Evolutionary conservation across 2,329 filamentous ascomycete genomes (phyloP).

Genomic region (Clonostachys chloroleuca): DNA sequence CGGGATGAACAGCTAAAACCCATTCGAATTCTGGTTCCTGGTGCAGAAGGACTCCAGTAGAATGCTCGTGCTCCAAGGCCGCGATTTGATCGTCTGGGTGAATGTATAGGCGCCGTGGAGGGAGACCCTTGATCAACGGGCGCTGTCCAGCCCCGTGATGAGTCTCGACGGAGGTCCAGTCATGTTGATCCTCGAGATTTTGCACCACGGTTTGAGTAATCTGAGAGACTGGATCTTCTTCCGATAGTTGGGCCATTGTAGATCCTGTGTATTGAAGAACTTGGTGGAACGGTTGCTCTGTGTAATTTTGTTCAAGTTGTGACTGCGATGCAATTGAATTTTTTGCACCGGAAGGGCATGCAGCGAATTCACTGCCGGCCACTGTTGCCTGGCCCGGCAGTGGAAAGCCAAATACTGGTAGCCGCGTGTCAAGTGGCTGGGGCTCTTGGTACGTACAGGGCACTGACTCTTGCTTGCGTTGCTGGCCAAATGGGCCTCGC

Average conservation of each 20-base stretch:
- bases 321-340: background rate
- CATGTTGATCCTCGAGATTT: conserved; percentile 72
- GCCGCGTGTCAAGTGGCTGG: no score
- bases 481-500: no score
- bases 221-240: conserved; percentile 8
- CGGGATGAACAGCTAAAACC: conserved; percentile 69
- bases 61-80: conserved; percentile 57
- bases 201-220: conserved; percentile 49
- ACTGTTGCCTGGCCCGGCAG: no score
- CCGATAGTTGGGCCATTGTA: background rate
- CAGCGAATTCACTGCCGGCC: no score
- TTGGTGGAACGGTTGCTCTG: no score
- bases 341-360: background rate
- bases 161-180: conserved; percentile 61
- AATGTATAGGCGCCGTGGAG: conserved; percentile 68
- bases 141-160: conserved; percentile 47
- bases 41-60: conserved; percentile 33
- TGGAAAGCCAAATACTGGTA: no score
- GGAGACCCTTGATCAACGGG: conserved; percentile 67
- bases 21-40: conserved; percentile 63
- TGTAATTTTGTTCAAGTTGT: no score
- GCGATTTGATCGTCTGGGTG: conserved; percentile 81
- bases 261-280: background rate
- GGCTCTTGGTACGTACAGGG: no score
- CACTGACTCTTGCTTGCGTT: no score